These are phyloP conservation scores for Scedosporium dehoogii DNA, from an alignment of 2,329 filamentous ascomycete species.

Conservation along the genomic window DNA sequence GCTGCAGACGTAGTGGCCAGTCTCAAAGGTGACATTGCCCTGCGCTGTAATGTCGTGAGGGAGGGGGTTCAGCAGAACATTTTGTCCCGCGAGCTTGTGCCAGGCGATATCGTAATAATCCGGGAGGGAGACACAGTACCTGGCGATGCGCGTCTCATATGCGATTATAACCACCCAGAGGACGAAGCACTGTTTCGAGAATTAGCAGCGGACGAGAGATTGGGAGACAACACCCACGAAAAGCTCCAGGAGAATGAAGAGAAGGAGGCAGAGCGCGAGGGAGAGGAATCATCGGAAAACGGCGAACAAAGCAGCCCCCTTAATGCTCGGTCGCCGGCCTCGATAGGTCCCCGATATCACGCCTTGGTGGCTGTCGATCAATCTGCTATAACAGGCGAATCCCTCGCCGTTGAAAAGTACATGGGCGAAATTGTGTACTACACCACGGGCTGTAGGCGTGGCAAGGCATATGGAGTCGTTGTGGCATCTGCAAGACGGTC, in stretches of 20 bases:
- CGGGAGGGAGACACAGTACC: conserved; percentile 65
- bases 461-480: conserved; percentile 63
- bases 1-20: conserved; percentile 66
- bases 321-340: too few relatives aligned
- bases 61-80: conserved; percentile 59
- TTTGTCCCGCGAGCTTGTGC: conserved; percentile 63
- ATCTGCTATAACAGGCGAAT: conserved; percentile 74
- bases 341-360: too few relatives aligned
- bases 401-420: conserved; percentile 68
- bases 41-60: conserved; percentile 60
- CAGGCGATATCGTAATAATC: conserved; percentile 65
- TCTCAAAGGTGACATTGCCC: conserved; percentile 69
- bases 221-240: conserved; percentile 35
- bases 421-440: conserved; percentile 70
- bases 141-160: conserved; percentile 62
- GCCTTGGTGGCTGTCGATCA: conserved; percentile 61
- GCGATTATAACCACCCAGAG: conserved; percentile 59
- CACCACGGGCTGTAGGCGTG: conserved; percentile 73
- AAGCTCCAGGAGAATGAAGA: too few relatives aligned
- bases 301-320: too few relatives aligned
- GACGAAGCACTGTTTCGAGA: conserved; percentile 38
- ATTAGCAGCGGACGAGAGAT: conserved; percentile 54
- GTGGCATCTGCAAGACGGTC: conserved; percentile 59
- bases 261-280: too few relatives aligned
- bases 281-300: too few relatives aligned